Evolutionary conservation across 2,329 filamentous ascomycete genomes (phyloP).

Genomic region (Monilinia fructicola): DNA sequence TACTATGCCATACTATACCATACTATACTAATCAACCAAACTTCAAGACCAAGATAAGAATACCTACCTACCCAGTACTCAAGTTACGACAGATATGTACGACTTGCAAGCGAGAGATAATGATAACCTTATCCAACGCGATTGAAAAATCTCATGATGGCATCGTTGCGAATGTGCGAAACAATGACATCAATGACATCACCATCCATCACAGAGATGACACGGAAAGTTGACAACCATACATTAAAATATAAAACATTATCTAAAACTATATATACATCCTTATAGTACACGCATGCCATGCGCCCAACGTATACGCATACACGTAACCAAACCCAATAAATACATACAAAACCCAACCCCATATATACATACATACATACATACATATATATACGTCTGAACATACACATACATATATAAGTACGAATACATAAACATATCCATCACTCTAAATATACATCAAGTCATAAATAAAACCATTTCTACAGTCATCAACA

Average conservation of each 20-base stretch:
- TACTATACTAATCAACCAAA: too few species aligned
- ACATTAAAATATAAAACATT: slow-evolving; percentile 4
- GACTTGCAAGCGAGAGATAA: too few species aligned
- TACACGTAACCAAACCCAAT: neutral
- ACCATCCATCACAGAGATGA: too few species aligned
- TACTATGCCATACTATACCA: too few species aligned
- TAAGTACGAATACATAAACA: neutral
- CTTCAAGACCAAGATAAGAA: too few species aligned
- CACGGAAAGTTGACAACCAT: too few species aligned
- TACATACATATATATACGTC: neutral
- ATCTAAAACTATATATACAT: neutral
- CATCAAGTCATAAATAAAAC: neutral
- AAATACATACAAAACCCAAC: neutral
- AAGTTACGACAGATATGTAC: too few species aligned
- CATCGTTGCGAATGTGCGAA: too few species aligned
- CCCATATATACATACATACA: slow-evolving; percentile 6
- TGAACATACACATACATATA: slow-evolving; percentile 1
- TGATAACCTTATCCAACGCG: too few species aligned
- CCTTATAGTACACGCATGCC: neutral
- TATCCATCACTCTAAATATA: slow-evolving; percentile 18
- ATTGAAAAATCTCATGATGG: too few species aligned
- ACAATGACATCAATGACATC: too few species aligned
- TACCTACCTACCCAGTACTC: too few species aligned
- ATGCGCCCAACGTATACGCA: neutral
- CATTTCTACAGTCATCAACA: slow-evolving; percentile 15